Evolutionary conservation across 2,329 filamentous ascomycete genomes (phyloP).

Genomic region (Aureobasidium sp.): DNA sequence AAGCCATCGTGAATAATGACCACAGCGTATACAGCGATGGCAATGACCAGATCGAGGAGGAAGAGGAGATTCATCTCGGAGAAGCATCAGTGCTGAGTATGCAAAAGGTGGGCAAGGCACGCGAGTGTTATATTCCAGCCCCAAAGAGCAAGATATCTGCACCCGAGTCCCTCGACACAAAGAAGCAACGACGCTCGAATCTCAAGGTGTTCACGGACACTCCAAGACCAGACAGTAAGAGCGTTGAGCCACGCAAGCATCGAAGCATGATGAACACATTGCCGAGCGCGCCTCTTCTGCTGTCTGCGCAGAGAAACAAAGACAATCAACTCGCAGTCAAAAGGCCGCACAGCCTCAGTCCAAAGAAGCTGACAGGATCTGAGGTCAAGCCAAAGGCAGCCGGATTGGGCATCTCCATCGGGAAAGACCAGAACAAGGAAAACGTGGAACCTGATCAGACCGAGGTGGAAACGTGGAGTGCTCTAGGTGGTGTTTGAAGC

Average conservation of each 20-base stretch:
- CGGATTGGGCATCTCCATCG: not conserved
- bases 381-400: not conserved
- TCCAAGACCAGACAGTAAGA: not conserved
- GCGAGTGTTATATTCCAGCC: slow-evolving; percentile 1
- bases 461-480: not conserved
- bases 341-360: not conserved
- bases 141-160: not conserved
- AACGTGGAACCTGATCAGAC: slow-evolving; percentile 13
- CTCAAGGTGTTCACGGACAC: not conserved
- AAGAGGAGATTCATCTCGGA: not conserved
- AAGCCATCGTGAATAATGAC: not conserved
- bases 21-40: not conserved
- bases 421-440: not conserved
- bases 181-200: not conserved
- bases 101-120: slow-evolving; percentile 3
- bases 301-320: not conserved
- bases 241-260: not conserved
- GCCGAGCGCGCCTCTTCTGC: not conserved
- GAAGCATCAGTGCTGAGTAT: not conserved
- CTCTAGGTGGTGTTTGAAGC: not conserved
- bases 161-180: not conserved
- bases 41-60: not conserved
- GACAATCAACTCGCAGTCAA: not conserved
- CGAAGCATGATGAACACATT: not conserved
- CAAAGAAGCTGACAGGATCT: not conserved